Evolutionary conservation across 2,329 filamentous ascomycete species (phyloP), one percentile per base, ranked within the genome.

Genomic region (Penicillium sp.): DNA sequence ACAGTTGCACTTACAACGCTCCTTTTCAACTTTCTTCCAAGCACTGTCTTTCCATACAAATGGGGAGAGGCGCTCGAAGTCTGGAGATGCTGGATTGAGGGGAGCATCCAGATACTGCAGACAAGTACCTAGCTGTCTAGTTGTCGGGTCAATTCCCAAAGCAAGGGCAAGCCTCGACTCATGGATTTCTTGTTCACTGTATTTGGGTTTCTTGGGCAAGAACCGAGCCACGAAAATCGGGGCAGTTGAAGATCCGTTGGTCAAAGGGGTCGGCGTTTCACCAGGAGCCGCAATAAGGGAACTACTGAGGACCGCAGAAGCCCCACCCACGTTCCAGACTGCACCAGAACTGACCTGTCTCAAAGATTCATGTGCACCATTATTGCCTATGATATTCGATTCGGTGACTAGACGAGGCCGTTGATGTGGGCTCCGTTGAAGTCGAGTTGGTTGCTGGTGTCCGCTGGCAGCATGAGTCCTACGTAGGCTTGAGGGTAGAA

Each of bases 311-410:
- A 78, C 76, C n/a, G 84, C 82, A 47, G 84, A 82, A 10, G 84
- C 69, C n/a, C 89, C 88, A 26, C 90, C 89, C 11, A 94, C 85
- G 17, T 85, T 84, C 90, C 90, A 96, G 17, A 93, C 80, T 10
- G 86, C 82, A 3, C 88, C 88, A 58, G 80, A 75, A 69, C 88
- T 92, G 58, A 84, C 77, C 67, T 86, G 79, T 53, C 80, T 67
- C 7, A 67, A 61, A 17, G 65, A 50, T 28, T 63, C 61, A 44
- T 59, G 57, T 19, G 56, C 50, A 51, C 25, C 49, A n/a, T 40
- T 45, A 11, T 54, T 50, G 44, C 58, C 54, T 22, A 62, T 37
- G 28, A 65, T 43, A 12, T 54, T 55, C 4, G 65, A 56, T 46
- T 69, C 67, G 31, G 65, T 66, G 48, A 76, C 61, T 31, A 75